phyloP scores from a whole-genome alignment of 176 grass and related monocot genomes.

The Juncus effusus region DNA sequence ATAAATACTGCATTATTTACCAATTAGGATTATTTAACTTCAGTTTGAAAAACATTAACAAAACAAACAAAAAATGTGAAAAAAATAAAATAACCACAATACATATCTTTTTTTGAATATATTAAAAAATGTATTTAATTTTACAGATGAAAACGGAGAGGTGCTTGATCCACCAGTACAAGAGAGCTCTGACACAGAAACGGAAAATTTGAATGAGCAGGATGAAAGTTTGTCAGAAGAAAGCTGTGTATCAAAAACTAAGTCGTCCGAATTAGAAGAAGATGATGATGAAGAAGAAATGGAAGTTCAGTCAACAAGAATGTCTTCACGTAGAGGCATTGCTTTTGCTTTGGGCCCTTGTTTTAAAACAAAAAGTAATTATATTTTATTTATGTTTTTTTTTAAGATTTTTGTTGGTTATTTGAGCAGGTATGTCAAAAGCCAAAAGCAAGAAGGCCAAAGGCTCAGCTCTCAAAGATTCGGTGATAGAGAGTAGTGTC shows the following conservation, averaged over 20 bases:
- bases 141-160: slow-evolving; percentile 53
- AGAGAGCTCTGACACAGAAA: slow-evolving; percentile 23
- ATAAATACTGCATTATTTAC: too few species aligned
- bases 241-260: slow-evolving; percentile 35
- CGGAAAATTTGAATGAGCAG: slow-evolving; percentile 31
- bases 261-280: slow-evolving; percentile 24
- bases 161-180: slow-evolving; percentile 41
- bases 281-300: slow-evolving; percentile 33
- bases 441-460: slow-evolving; percentile 35
- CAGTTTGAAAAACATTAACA: too few species aligned
- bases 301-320: slow-evolving; percentile 41
- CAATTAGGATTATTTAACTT: too few species aligned
- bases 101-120: too few species aligned
- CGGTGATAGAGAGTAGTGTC: slow-evolving; percentile 32
- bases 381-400: too few species aligned
- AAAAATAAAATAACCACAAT: too few species aligned
- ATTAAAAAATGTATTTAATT: neutral
- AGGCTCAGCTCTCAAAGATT: slow-evolving; percentile 31
- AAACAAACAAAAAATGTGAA: too few species aligned
- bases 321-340: slow-evolving; percentile 44
- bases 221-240: slow-evolving; percentile 36
- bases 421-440: slow-evolving; percentile 30
- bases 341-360: neutral
- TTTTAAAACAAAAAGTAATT: neutral
- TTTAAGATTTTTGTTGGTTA: slow-evolving; percentile 10